Conservation (phyloP, 805 yeast species). For the Saccharomycopsis oosterbeekiorum region DNA sequence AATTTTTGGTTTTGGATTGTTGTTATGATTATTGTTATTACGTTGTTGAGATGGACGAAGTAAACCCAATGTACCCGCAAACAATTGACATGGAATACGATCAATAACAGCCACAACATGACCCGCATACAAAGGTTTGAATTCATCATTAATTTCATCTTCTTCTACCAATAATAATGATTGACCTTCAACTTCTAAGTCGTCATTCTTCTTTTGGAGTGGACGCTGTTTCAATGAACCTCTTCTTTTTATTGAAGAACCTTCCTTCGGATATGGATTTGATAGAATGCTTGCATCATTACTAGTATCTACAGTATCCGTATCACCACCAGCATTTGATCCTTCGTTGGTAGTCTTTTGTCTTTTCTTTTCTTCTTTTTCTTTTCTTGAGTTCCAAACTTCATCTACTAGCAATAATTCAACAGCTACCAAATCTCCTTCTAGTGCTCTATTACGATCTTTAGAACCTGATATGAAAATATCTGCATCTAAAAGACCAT, state of each 20-base stretch:
- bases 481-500: slow-evolving; percentile 91
- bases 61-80: slow-evolving; percentile 88
- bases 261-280: slow-evolving; percentile 66
- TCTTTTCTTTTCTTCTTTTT: slow-evolving; percentile 94
- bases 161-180: slow-evolving; percentile 85
- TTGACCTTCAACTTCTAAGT: slow-evolving; percentile 98
- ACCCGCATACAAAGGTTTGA: slow-evolving; percentile 92
- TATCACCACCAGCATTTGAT: slow-evolving; percentile 10
- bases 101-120: slow-evolving; percentile 98
- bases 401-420: slow-evolving; percentile 92
- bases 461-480: slow-evolving; percentile 96
- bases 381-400: slow-evolving; percentile 94
- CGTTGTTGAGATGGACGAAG: slow-evolving; percentile 93
- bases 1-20: slow-evolving; percentile 67
- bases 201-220: slow-evolving; percentile 94
- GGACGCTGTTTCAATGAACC: slow-evolving; percentile 94
- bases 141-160: slow-evolving; percentile 87
- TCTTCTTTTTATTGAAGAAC: slow-evolving; percentile 41
- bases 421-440: slow-evolving; percentile 93
- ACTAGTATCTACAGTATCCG: slow-evolving; percentile 18
- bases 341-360: slow-evolving; percentile 52
- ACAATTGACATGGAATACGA: slow-evolving; percentile 92
- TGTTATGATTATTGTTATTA: slow-evolving; percentile 45
- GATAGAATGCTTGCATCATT: slow-evolving; percentile 34
- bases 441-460: slow-evolving; percentile 94